These are phyloP conservation scores for Tetratostichococcus sp. DNA, from an alignment of 139 green algal genomes.

Conservation along the genomic window DNA sequence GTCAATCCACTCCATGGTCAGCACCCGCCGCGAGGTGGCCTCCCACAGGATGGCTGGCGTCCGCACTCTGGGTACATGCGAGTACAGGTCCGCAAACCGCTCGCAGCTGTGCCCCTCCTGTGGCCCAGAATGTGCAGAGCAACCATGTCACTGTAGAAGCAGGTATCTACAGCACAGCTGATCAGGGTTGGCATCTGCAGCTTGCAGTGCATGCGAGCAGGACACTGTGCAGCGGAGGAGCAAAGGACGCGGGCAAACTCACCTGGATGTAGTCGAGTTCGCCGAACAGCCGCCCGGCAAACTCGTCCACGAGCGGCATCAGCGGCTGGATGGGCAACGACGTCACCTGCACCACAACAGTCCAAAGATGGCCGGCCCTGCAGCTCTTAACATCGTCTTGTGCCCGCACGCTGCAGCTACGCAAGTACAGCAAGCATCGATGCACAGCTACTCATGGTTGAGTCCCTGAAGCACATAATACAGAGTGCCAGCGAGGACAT, in stretches of 20 bases:
- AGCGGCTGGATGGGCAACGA: conserved; percentile 55
- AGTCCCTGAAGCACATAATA: too few species aligned
- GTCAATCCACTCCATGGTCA: conserved; percentile 98
- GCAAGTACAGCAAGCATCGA: too few species aligned
- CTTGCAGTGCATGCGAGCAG: too few species aligned
- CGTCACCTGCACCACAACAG: conserved; percentile 28
- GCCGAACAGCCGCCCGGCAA: conserved; percentile 87
- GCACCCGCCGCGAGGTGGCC: conserved; percentile 54
- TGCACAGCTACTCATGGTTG: too few species aligned
- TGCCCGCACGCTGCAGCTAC: not conserved
- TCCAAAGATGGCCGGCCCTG: not conserved
- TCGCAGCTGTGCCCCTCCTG: conserved; percentile 86
- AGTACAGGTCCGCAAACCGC: conserved; percentile 78
- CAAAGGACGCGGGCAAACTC: too few species aligned
- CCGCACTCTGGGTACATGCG: conserved; percentile 59
- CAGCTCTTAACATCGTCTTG: too few species aligned
- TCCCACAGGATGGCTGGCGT: conserved; percentile 76
- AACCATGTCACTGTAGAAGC: too few species aligned
- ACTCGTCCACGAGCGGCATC: conserved; percentile 93
- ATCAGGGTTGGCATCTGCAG: too few species aligned
- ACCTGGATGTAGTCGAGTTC: conserved; percentile 88
- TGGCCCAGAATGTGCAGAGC: too few species aligned
- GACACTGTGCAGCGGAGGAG: too few species aligned
- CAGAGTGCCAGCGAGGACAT: too few species aligned
- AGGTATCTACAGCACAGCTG: too few species aligned